Evolutionary conservation across 306 rosid genomes (phyloP).

Genomic region (Luffa acutangula): DNA sequence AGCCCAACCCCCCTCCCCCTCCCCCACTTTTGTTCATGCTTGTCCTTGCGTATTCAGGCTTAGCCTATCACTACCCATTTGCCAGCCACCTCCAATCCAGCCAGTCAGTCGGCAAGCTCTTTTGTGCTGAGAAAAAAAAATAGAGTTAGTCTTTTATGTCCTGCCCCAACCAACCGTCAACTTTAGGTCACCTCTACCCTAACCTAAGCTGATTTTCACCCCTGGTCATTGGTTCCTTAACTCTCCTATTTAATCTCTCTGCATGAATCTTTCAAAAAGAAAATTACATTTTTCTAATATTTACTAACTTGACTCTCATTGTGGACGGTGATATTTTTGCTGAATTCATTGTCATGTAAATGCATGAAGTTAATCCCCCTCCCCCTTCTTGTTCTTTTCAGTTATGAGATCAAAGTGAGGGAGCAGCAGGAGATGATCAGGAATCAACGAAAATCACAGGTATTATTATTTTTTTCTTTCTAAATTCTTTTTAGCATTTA

Average conservation of each 20-base stretch:
- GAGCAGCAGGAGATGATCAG: slow-evolving; percentile 85
- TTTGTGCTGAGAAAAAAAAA: background rate
- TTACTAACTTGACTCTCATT: background rate
- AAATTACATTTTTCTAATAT: background rate
- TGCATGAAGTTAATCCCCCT: background rate
- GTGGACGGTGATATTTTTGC: background rate
- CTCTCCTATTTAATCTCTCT: background rate
- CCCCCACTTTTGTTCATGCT: background rate
- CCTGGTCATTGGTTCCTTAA: background rate
- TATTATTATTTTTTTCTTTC: slow-evolving; percentile 13
- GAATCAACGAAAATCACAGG: slow-evolving; percentile 76
- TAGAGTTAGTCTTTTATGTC: background rate
- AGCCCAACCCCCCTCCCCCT: background rate
- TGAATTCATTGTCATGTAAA: background rate
- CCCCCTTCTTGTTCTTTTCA: slow-evolving; percentile 22
- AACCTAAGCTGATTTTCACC: background rate
- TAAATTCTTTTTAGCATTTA: background rate
- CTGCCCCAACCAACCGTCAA: background rate
- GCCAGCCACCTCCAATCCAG: background rate
- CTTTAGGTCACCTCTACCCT: background rate
- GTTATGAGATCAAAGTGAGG: slow-evolving; percentile 84
- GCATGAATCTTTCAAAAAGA: background rate
- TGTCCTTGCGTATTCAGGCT: background rate
- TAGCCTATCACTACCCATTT: background rate
- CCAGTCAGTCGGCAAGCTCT: background rate